Evolutionary conservation across 768 basidiomycete genomes (phyloP).

Genomic region (Astraeus odoratus): DNA sequence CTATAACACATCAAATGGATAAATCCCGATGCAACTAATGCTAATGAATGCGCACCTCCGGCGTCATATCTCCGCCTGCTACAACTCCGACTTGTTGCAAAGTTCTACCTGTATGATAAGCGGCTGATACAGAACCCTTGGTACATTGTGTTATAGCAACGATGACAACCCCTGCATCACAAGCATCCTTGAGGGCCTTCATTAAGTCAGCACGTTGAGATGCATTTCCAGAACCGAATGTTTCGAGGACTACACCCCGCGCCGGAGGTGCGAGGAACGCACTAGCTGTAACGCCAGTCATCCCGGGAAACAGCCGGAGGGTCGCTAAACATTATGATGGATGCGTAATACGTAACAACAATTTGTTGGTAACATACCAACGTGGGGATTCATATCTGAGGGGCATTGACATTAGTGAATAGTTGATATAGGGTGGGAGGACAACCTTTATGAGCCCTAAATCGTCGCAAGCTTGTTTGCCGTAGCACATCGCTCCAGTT

Average conservation of each 20-base stretch:
- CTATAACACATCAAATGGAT: slow-evolving; percentile 31
- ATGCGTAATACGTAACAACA: too few relatives aligned
- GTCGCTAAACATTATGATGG: too few relatives aligned
- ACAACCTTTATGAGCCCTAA: slow-evolving; percentile 73
- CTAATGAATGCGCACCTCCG: slow-evolving; percentile 54
- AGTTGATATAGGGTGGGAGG: not conserved
- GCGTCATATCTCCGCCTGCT: slow-evolving; percentile 89
- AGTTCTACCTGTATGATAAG: slow-evolving; percentile 73
- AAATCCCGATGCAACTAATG: too few relatives aligned
- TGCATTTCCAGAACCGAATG: slow-evolving; percentile 91
- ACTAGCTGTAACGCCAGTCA: slow-evolving; percentile 63
- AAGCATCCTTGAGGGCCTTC: slow-evolving; percentile 72
- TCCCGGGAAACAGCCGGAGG: slow-evolving; percentile 83
- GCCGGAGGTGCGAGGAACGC: slow-evolving; percentile 72
- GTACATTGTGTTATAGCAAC: slow-evolving; percentile 90
- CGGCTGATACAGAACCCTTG: slow-evolving; percentile 79
- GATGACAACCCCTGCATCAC: slow-evolving; percentile 75
- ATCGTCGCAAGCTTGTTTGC: slow-evolving; percentile 71
- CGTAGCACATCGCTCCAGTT: slow-evolving; percentile 86
- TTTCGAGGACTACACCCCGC: slow-evolving; percentile 81
- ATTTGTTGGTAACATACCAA: slow-evolving; percentile 64
- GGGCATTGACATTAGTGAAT: slow-evolving; percentile 10
- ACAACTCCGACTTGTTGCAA: slow-evolving; percentile 71
- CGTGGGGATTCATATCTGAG: slow-evolving; percentile 72
- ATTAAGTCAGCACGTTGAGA: slow-evolving; percentile 76